Conservation (phyloP, 805 yeast genomes). For the Kuraishia cidri region DNA sequence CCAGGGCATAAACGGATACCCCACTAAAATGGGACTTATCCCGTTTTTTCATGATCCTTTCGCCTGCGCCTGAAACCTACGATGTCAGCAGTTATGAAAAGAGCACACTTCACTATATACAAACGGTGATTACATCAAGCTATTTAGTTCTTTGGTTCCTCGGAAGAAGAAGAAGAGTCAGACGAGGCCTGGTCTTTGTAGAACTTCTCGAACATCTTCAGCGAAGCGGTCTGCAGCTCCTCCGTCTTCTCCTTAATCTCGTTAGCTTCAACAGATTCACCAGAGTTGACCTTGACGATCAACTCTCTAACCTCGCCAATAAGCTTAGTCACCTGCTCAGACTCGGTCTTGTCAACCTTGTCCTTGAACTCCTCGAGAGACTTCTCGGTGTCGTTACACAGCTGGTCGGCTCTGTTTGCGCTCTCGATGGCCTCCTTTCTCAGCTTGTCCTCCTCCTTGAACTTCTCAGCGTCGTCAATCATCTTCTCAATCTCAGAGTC, state of each 20-base stretch:
- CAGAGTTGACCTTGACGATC: conserved; percentile 50
- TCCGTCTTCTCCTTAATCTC: conserved; percentile 62
- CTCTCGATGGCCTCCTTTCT: conserved; percentile 57
- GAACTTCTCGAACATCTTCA: conserved; percentile 71
- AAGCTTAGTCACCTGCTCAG: conserved; percentile 39
- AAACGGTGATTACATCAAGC: too few species aligned
- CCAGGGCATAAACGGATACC: too few species aligned
- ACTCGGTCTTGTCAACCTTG: conserved; percentile 40
- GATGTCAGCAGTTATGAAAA: too few species aligned
- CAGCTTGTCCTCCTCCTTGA: conserved; percentile 50
- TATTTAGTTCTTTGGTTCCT: conserved; percentile 13
- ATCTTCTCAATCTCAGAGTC: conserved; percentile 59
- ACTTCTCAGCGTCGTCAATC: conserved; percentile 57
- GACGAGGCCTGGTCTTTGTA: conserved; percentile 24
- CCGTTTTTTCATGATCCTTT: too few species aligned
- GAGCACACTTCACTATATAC: too few species aligned
- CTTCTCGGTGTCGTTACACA: conserved; percentile 81
- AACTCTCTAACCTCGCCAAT: conserved; percentile 55
- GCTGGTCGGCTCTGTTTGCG: conserved; percentile 70
- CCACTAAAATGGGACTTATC: too few species aligned
- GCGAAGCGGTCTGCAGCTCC: conserved; percentile 64
- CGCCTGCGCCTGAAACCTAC: too few species aligned
- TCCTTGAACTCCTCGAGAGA: conserved; percentile 74
- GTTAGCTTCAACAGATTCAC: conserved; percentile 38
- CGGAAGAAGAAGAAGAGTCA: conserved; percentile 4